Base-by-base conservation (phyloP, 768 basidiomycete species). In the Tulasnella sp. region DNA sequence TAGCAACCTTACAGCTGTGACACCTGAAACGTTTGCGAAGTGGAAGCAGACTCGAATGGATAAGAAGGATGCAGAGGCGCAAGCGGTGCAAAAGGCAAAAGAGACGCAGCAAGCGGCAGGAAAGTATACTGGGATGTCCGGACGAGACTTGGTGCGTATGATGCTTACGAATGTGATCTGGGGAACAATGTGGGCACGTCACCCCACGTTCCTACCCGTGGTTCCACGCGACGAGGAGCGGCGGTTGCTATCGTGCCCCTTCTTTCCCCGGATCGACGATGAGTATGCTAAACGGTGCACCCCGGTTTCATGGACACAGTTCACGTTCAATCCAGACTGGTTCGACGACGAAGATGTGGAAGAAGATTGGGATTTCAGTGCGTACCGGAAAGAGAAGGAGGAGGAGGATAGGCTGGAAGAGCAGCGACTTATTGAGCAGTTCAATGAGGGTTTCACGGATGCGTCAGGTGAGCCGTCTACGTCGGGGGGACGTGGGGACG, bases 1-100 rank as follows among this genome's bases (percentile, higher is more conserved):
- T 27, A 29, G 80, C 12, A 87, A 86, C 64, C 73, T 98, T 42
- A 99, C 96, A 12, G 94, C 93, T 1, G 90, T 98, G 4, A 98
- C 92, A 1, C 79, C 76, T 0, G 96, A 99, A 67, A 73, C 83
- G 1, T 99, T 99, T 67, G 86, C 89, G 0, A 73, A 77, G 48
- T 99, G 96, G 96, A 98, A 98, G 73, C 84, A 84, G 74, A 97
- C 85, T 37, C 74, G 96, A 36, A 77, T 91, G 81, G 80, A 91
- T 74, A 97, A 97, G 80, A 98, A 97, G 69, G 74, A 80, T 40
- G 94, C 91, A 6, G 93, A 97, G 66, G 71, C 75, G 46, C 90
- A 97, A 55, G 90, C 81, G 0, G 12, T 82, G 60, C 78, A 78
- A 63, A 90, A 86, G 68, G 77, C 88, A 23, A 96, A 96, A 71